These are phyloP conservation scores for Lentinula guzmanii DNA, from an alignment of 768 basidiomycete species.

Conservation along the genomic window DNA sequence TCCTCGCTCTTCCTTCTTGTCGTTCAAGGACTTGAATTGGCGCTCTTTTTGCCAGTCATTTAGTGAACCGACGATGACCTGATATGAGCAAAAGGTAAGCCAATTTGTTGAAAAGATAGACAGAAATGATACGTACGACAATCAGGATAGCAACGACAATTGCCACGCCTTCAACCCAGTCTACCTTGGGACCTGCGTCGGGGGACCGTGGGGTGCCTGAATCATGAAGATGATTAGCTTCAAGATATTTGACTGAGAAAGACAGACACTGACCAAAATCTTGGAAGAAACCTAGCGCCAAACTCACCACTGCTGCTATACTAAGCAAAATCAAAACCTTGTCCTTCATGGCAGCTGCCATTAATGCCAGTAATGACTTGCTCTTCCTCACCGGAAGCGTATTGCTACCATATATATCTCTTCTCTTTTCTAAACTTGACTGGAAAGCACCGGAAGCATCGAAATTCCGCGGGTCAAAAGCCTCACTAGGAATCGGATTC, in stretches of 20 bases:
- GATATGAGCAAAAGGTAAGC: neutral
- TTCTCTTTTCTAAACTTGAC: constrained; percentile 55
- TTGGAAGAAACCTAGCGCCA: constrained; percentile 92
- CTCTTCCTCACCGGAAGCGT: constrained; percentile 61
- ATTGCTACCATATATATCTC: constrained; percentile 71
- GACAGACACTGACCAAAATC: constrained; percentile 57
- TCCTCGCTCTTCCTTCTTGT: constrained; percentile 90
- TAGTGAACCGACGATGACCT: constrained; percentile 87
- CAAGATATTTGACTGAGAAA: constrained; percentile 24
- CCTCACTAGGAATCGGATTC: constrained; percentile 20
- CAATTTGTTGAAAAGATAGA: neutral
- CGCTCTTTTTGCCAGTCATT: constrained; percentile 99
- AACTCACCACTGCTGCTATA: constrained; percentile 86
- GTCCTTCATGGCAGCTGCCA: constrained; percentile 86
- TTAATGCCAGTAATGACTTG: constrained; percentile 67
- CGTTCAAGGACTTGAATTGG: constrained; percentile 89
- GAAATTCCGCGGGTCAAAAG: neutral
- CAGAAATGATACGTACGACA: constrained; percentile 43
- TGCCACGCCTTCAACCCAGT: constrained; percentile 95
- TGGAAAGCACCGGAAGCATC: constrained; percentile 20
- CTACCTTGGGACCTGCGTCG: constrained; percentile 68
- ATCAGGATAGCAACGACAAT: constrained; percentile 73
- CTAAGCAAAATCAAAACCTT: constrained; percentile 90
- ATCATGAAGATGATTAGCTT: neutral
- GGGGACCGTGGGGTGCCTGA: constrained; percentile 33